Evolutionary conservation across 495 filamentous ascomycete species (phyloP).

Genomic region (Cercophora samala): DNA sequence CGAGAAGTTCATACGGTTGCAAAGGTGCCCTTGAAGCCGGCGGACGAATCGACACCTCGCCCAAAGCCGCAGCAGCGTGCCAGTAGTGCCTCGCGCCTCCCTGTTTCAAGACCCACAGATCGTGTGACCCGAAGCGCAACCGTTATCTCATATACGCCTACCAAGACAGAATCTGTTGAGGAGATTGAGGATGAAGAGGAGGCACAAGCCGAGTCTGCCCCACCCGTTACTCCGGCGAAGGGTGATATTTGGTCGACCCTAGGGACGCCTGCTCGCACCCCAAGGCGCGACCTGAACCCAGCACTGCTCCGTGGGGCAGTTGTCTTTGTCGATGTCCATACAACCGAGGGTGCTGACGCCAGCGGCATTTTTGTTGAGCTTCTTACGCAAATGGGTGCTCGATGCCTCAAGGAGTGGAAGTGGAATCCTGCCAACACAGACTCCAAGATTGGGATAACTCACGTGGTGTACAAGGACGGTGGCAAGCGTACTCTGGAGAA

Average conservation of each 20-base stretch:
- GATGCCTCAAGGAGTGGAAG: constrained; percentile 76
- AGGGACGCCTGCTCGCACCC: constrained; percentile 55
- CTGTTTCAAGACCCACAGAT: constrained; percentile 29
- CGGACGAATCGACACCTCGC: constrained; percentile 58
- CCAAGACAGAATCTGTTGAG: constrained; percentile 31
- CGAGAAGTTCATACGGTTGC: constrained; percentile 63
- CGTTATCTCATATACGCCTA: constrained; percentile 45
- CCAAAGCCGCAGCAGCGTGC: constrained; percentile 44
- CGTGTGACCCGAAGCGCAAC: constrained; percentile 40
- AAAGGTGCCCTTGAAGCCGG: constrained; percentile 71
- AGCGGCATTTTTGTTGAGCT: constrained; percentile 80
- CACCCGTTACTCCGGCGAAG: constrained; percentile 37
- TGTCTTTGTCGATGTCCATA: constrained; percentile 92
- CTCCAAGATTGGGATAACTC: constrained; percentile 77
- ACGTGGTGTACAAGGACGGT: constrained; percentile 94
- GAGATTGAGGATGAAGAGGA: constrained; percentile 21
- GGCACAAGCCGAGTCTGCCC: constrained; percentile 19
- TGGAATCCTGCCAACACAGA: constrained; percentile 63
- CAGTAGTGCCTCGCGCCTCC: constrained; percentile 55
- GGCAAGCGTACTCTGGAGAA: constrained; percentile 83
- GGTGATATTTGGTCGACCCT: constrained; percentile 47
- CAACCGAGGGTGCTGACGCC: constrained; percentile 81
- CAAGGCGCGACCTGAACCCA: constrained; percentile 49
- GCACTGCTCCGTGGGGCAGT: constrained; percentile 65
- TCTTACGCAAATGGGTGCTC: constrained; percentile 79